Base-by-base conservation (phyloP, 805 yeast genomes). In the Wickerhamomyces canadensis region DNA sequence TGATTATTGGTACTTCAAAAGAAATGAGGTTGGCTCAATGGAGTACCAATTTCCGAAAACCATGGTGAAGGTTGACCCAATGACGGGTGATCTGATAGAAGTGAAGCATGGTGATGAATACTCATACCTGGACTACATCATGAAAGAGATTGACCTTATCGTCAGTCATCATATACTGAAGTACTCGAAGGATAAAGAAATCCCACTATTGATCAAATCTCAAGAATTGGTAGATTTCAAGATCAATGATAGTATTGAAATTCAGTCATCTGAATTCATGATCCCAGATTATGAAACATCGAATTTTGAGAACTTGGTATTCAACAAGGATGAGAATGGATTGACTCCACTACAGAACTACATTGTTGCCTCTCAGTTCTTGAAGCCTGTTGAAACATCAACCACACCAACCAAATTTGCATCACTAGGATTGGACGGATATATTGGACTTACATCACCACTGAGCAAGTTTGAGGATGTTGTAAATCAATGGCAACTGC, bases 401-500 rank as follows among this genome's bases (percentile, higher is more conserved):
- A 39, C 40, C 11, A 34, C 34, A 4, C 30, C 27, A 6, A 16
- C 25, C 4, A 34, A 28, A 21, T 39, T 12, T 17, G 36, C 38
- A 6, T 36, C 43, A 6, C 23, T 36, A 15, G 45, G 45, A 2
- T 13, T 42, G 9, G 25, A 19, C n/a, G 45, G 43, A 9, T 28
- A 33, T 8, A 36, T 42, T 23, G 28, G 32, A 7, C 27, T 39
- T 16, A 24, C 27, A 10, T 19, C 15, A 2, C 43, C 45, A 4
- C n/a, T 42, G 15, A 11, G 26, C 2, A 29, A 32, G 17, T 36
- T 31, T 26, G 43, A 42, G 33, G 17, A 19, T 6, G 13, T 39
- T 14, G 12, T 42, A 4, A 42, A 42, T n/a, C 43, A 42, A 21
- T 42, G 45, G 45, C 45, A 42, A 22, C 13, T 39, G 2, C 19